Evolutionary conservation across 352 stramenopile genomes (phyloP).

Genomic region (Phytopythium montanum): DNA sequence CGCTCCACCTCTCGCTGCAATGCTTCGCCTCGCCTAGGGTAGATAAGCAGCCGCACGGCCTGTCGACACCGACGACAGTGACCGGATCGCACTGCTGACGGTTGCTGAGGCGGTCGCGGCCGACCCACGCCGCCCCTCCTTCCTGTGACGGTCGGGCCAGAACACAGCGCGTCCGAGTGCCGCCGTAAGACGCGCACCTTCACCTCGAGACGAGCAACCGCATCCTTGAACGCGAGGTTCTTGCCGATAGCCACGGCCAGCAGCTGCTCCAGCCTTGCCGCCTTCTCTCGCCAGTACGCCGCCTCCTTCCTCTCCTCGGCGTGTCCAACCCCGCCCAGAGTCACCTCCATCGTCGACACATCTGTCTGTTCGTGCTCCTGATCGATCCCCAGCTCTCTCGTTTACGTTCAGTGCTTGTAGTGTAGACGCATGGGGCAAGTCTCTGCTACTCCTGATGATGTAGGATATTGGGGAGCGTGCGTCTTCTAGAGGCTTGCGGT

Average conservation of each 20-base stretch:
- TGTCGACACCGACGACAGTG: background rate
- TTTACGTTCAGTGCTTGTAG: too few relatives aligned
- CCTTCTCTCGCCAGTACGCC: slow-evolving; percentile 24
- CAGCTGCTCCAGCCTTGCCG: slow-evolving; percentile 31
- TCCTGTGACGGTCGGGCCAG: slow-evolving; percentile 15
- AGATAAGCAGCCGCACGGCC: background rate
- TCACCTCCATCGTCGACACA: background rate
- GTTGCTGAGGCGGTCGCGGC: slow-evolving; percentile 1
- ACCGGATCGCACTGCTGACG: background rate
- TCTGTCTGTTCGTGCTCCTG: background rate
- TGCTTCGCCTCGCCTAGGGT: slow-evolving; percentile 11
- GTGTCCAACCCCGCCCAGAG: slow-evolving; percentile 7
- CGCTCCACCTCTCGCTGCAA: slow-evolving; percentile 26
- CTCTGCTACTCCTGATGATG: too few relatives aligned
- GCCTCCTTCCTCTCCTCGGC: slow-evolving; percentile 3
- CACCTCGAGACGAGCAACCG: slow-evolving; percentile 30
- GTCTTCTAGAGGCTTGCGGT: too few relatives aligned
- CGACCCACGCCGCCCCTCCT: slow-evolving; percentile 2
- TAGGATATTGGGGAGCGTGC: too few relatives aligned
- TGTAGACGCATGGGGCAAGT: too few relatives aligned
- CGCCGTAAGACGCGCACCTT: slow-evolving; percentile 34
- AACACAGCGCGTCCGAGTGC: slow-evolving; percentile 27
- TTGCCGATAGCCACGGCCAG: slow-evolving; percentile 29
- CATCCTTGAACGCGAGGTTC: slow-evolving; percentile 51
- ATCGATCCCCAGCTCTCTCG: too few relatives aligned